A percentile compares a stretch with the other conserved stretches of the same genome.
Conservation (phyloP, 257 asterid species). For the Pogostemon cablin region DNA sequence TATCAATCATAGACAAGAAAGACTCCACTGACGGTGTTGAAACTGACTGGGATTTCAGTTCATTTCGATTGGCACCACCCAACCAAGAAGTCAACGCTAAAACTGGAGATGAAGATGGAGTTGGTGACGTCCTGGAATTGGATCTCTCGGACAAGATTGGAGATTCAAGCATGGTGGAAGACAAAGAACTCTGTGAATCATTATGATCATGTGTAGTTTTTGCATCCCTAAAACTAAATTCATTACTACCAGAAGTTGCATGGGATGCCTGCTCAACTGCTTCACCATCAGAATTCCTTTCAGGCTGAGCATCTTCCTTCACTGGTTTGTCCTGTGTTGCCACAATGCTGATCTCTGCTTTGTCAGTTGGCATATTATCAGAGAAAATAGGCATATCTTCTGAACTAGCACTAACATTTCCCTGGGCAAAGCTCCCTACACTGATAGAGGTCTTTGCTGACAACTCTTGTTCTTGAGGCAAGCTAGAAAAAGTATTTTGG, state of each 20-base stretch:
- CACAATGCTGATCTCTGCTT: slow-evolving; percentile 42
- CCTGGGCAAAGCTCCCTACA: slow-evolving; percentile 82
- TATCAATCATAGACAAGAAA: slow-evolving; percentile 56
- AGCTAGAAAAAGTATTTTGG: slow-evolving; percentile 85
- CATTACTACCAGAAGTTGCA: slow-evolving; percentile 59
- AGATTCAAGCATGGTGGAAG: slow-evolving; percentile 56
- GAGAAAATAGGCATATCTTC: slow-evolving; percentile 63
- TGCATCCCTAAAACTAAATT: slow-evolving; percentile 51
- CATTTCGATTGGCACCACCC: slow-evolving; percentile 65
- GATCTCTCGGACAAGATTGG: slow-evolving; percentile 77
- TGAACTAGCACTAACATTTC: slow-evolving; percentile 82
- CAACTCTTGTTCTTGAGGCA: slow-evolving; percentile 85
- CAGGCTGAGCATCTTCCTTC: slow-evolving; percentile 49
- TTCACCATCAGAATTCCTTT: slow-evolving; percentile 56
- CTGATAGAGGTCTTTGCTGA: slow-evolving; percentile 83
- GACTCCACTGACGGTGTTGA: slow-evolving; percentile 71
- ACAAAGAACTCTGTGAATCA: slow-evolving; percentile 64
- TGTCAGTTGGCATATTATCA: slow-evolving; percentile 42
- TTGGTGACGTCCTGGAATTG: slow-evolving; percentile 50
- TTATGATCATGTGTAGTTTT: slow-evolving; percentile 55
- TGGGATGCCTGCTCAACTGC: slow-evolving; percentile 57
- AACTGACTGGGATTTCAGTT: slow-evolving; percentile 56
- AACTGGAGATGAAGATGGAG: slow-evolving; percentile 80
- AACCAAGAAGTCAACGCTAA: slow-evolving; percentile 93
- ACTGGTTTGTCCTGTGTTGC: slow-evolving; percentile 48